Evolutionary conservation across 306 rosid genomes (phyloP).

Genomic region (Acacia confusa): DNA sequence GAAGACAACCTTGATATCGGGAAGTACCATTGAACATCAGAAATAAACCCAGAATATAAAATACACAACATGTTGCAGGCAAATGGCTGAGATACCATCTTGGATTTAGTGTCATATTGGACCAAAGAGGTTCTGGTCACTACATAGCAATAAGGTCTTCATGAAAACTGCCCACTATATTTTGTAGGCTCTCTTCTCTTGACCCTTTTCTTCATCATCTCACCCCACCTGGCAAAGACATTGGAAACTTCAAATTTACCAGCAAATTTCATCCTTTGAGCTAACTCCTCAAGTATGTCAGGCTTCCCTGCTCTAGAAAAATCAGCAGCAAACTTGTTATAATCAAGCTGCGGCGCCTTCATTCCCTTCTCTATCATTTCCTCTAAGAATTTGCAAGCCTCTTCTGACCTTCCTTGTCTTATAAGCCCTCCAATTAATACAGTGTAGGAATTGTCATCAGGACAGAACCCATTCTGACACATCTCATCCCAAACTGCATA

Average conservation of each 20-base stretch:
- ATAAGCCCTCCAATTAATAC: conserved; percentile 80
- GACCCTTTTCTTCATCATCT: conserved; percentile 65
- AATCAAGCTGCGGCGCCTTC: conserved; percentile 89
- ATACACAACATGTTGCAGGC: neutral
- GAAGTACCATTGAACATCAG: neutral
- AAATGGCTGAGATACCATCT: neutral
- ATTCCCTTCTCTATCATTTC: conserved; percentile 88
- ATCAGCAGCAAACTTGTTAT: conserved; percentile 79
- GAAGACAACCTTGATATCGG: neutral
- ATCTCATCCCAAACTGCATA: conserved; percentile 69
- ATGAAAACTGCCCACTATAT: conserved; percentile 28
- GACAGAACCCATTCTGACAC: conserved; percentile 72
- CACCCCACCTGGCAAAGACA: conserved; percentile 73
- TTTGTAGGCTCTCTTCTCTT: conserved; percentile 48
- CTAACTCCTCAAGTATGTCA: conserved; percentile 69
- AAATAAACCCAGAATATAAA: neutral
- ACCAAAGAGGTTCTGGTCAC: conserved; percentile 15
- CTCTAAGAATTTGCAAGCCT: conserved; percentile 76
- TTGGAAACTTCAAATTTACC: conserved; percentile 81
- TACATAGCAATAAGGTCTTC: conserved; percentile 14
- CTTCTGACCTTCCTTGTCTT: conserved; percentile 62
- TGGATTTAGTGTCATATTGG: conserved; percentile 11
- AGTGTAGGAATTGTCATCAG: conserved; percentile 78
- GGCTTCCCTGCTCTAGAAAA: conserved; percentile 76
- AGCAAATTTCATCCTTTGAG: conserved; percentile 70